Conservation (phyloP, 441 rosid genomes). For the Populus hybrid region DNA sequence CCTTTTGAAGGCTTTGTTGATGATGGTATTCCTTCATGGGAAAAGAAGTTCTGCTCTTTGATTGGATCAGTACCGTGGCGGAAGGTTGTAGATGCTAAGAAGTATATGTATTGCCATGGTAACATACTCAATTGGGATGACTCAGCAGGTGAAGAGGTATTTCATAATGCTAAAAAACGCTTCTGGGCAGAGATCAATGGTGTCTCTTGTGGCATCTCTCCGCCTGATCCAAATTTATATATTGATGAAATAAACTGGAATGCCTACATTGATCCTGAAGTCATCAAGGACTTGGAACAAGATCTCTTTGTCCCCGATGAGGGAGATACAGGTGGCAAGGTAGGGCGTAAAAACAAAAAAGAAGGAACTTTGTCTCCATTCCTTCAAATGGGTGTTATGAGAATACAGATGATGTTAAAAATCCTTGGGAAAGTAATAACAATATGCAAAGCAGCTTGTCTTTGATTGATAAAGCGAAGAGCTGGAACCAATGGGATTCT, state of each 20-base stretch:
- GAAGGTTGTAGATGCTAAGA: conserved; percentile 56
- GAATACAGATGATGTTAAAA: conserved; percentile 24
- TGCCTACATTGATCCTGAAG: conserved; percentile 53
- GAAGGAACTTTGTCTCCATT: conserved; percentile 12
- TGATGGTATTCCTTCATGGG: conserved; percentile 82
- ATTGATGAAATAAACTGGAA: conserved; percentile 68
- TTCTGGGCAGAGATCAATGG: conserved; percentile 67
- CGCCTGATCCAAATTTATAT: conserved; percentile 62
- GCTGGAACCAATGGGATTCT: conserved; percentile 29
- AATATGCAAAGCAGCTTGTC: conserved; percentile 10
- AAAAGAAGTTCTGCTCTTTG: conserved; percentile 67
- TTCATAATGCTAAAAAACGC: conserved; percentile 55
- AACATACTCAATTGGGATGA: conserved; percentile 74
- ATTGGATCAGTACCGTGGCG: conserved; percentile 78
- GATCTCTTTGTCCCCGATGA: conserved; percentile 58
- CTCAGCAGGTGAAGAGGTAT: conserved; percentile 75
- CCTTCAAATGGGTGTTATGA: conserved; percentile 29
- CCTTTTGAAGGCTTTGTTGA: conserved; percentile 33
- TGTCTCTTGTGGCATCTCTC: conserved; percentile 37
- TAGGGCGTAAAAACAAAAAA: conserved; percentile 23
- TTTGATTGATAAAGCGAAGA: conserved; percentile 15
- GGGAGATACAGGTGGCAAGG: conserved; percentile 26
- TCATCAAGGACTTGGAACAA: conserved; percentile 52
- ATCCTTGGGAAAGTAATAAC: conserved; percentile 41
- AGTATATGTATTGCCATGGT: conserved; percentile 38